Evolutionary conservation across 768 basidiomycete genomes (phyloP), one percentile per base, ranked within the genome.

Genomic region (Amylocystis lapponica): DNA sequence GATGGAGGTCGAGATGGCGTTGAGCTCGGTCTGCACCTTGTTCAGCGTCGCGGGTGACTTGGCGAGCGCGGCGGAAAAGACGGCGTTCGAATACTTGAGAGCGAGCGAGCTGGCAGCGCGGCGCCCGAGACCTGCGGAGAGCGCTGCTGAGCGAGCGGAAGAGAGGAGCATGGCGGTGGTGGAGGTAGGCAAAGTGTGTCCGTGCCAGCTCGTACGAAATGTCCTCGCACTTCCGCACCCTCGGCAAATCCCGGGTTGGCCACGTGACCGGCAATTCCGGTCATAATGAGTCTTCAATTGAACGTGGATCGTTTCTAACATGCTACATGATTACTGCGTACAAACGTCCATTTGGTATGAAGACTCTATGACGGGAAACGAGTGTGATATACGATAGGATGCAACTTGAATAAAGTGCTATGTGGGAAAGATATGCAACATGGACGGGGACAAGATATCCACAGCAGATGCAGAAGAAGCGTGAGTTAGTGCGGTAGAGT

Each of bases 1-100:
- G 64, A 97, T 76, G 62, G 82, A 71, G 60, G 73, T 73, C 51
- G 81, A 71, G 63, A 98, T 78, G 52, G 67, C 66, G 55, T 66
- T 69, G 52, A 98, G 80, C 61, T 98, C 96, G 36, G 80, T 60
- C 65, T 93, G 87, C 56, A 98, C 88, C 62, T 86, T 83, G 66
- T 65, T 81, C 66, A 98, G 84, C 36, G 78, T 76, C 60, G 81
- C 78, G 20, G 89, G 82, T 3, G 91, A 93, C 69, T 86, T 86
- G 52, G 78, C 70, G 57, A 92, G 79, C 7, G 89, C 85, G 27
- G 89, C 89, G 30, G 78, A 76, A 59, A 85, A 92, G 48, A 81
- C 71, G 25, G 89, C 89, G 46, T 82, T 82, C 50, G 89, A 87
- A 60, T 92, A 92, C 67, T 90, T 92, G 58, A 75, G 66, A 10